A percentile compares a stretch with the other conserved stretches of the same genome.
These are phyloP conservation scores for Alternaria infectoria DNA, from an alignment of 2,329 filamentous ascomycete genomes.

Conservation along the genomic window DNA sequence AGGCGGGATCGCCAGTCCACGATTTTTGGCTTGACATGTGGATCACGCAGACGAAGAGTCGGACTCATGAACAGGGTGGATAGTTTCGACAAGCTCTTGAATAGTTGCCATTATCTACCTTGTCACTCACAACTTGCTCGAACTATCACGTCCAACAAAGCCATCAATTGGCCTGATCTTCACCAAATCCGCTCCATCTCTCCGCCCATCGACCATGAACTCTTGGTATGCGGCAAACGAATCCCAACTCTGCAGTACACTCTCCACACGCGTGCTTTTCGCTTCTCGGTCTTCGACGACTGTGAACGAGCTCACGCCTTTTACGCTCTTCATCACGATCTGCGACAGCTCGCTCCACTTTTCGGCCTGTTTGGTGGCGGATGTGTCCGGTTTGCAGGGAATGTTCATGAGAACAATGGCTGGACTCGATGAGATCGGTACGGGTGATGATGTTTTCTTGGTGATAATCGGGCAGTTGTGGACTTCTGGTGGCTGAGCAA, in stretches of 20 bases:
- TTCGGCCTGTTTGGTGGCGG: constrained; percentile 1
- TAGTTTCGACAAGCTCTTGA: not conserved
- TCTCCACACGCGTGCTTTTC: constrained; percentile 16
- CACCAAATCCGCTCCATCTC: constrained; percentile 11
- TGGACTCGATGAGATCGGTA: constrained; percentile 7
- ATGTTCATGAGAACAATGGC: constrained; percentile 26
- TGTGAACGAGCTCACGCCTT: constrained; percentile 9
- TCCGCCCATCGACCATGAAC: constrained; percentile 6
- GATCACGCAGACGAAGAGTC: constrained; percentile 12
- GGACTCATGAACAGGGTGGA: not conserved
- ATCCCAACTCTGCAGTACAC: constrained; percentile 6
- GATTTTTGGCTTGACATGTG: constrained; percentile 21
- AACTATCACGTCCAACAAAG: constrained; percentile 20
- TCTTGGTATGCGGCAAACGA: constrained; percentile 16
- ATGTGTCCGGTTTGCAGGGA: constrained; percentile 9
- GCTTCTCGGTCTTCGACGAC: constrained; percentile 20
- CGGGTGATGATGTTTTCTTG: constrained; percentile 2
- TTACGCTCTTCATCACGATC: constrained; percentile 6
- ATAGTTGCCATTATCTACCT: not conserved
- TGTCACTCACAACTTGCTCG: constrained; percentile 12
- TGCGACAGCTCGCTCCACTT: constrained; percentile 12
- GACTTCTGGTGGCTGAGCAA: constrained; percentile 28
- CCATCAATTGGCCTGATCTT: constrained; percentile 25
- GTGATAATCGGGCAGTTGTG: constrained; percentile 14
- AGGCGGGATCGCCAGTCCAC: not conserved